Percentiles rank a stretch among this genome's conserved stretches.
Conservation (phyloP, 768 basidiomycete genomes). For the Russula virescens region DNA sequence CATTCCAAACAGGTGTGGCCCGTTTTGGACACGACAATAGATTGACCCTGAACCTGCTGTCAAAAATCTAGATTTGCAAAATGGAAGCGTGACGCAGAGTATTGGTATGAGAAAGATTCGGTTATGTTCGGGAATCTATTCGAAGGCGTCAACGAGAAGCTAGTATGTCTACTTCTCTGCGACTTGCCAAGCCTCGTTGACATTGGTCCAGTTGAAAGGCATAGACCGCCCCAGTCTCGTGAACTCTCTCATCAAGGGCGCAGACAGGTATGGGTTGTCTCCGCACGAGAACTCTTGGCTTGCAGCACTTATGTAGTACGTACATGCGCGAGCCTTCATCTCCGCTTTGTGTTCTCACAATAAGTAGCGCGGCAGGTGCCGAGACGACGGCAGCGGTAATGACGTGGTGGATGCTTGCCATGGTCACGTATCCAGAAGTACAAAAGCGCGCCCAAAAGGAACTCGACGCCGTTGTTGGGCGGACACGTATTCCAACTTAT, state of each 20-base stretch:
- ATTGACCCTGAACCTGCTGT: not conserved
- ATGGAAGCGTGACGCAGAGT: constrained; percentile 25
- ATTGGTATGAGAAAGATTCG: constrained; percentile 22
- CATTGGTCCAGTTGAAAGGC: constrained; percentile 5
- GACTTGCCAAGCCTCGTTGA: not conserved
- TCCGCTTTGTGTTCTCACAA: not conserved
- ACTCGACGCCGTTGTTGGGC: constrained; percentile 13
- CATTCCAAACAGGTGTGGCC: constrained; percentile 14
- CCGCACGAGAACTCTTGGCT: constrained; percentile 10
- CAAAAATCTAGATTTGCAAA: constrained; percentile 13
- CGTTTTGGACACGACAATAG: not conserved
- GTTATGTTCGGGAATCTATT: constrained; percentile 18
- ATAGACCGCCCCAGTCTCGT: constrained; percentile 14
- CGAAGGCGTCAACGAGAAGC: constrained; percentile 12
- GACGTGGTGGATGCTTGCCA: constrained; percentile 15
- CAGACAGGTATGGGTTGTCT: constrained; percentile 12
- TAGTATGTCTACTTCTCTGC: not conserved
- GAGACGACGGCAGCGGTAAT: constrained; percentile 12
- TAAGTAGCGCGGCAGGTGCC: not conserved
- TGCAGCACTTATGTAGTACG: constrained; percentile 11
- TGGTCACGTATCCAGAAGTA: constrained; percentile 11
- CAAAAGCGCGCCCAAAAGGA: constrained; percentile 15
- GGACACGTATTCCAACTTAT: constrained; percentile 5
- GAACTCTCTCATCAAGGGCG: constrained; percentile 11
- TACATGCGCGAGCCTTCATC: not conserved